Evolutionary conservation across 257 asterid genomes (phyloP).

Genomic region (Jacaranda copaia): DNA sequence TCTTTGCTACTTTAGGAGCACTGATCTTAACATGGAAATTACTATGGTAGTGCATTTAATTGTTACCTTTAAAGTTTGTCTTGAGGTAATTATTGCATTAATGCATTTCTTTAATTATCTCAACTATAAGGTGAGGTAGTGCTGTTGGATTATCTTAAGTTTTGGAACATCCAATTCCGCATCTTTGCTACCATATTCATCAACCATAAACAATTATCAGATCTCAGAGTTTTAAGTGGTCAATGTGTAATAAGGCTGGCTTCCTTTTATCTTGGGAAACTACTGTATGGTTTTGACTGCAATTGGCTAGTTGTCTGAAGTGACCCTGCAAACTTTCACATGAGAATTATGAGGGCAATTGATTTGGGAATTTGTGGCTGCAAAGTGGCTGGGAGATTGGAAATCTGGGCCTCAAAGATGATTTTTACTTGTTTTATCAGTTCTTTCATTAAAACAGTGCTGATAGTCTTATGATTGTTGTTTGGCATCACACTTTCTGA

Average conservation of each 20-base stretch:
- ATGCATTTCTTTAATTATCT: background rate
- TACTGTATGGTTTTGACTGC: background rate
- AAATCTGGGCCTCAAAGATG: background rate
- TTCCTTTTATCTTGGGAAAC: background rate
- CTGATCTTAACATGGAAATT: slow-evolving; percentile 1
- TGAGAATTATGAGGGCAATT: background rate
- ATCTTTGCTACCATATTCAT: background rate
- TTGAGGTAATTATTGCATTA: background rate
- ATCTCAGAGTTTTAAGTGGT: background rate
- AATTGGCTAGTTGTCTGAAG: background rate
- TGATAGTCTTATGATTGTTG: background rate
- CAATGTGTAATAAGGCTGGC: background rate
- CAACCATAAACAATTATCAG: background rate
- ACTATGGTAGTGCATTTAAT: background rate
- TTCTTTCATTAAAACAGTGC: background rate
- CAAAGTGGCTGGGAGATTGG: background rate
- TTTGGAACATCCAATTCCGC: background rate
- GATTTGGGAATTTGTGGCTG: background rate
- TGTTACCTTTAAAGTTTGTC: background rate
- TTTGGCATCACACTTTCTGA: background rate
- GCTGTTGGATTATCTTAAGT: background rate
- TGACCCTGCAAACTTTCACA: background rate
- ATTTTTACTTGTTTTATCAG: background rate
- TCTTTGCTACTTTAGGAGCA: slow-evolving; percentile 5
- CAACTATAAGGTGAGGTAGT: background rate